Evolutionary conservation across 1,139 yeast genomes (phyloP), one percentile per base, ranked within the genome.

Genomic region (Candida sp.): DNA sequence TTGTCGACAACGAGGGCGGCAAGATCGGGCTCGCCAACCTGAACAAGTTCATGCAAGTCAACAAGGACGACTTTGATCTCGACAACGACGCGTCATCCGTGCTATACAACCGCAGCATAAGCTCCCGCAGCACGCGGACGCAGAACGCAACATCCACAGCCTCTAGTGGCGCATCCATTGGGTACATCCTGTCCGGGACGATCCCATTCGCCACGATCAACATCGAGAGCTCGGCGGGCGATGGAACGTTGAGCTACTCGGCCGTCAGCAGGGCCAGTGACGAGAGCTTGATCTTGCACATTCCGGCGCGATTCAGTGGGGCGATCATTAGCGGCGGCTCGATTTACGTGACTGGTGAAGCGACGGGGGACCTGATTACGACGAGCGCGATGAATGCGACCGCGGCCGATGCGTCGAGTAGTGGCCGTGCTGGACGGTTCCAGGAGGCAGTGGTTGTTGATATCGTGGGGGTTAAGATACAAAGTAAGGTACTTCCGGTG

Each of bases 1-100:
- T 87, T 0, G 84, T 88, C 43, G 96, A 90, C 65, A 78, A 83
- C 55, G 90, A 80, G 25, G 84, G 84, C 27, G 66, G 72, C 34
- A 72, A 71, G 32, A 68, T 90, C 7, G 96, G 88, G 0, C 50
- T 90, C 46, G 74, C 68, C 1, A 55, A 59, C 9, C 56, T 67
- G 17, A 68, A 67, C 51, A 46, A 50, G 8, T 51, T 40, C 42
- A 33, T 54, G 11, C 32, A 51, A 12, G 47, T 52, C 12, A 46
- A 54, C 38, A 47, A 47, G 32, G 32, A 47, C 2, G 46, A 30
- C 7, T 45, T 47, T 27, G 17, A 35, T 9, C 9, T 31, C 31
- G 23, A 47, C 26, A 45, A 38, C 38, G 17, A 17, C 17, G 17
- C 17, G 17, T 17, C 17, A 17, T 17, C 17, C 17, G 17, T 17